Percentiles rank a stretch among this genome's conserved stretches.
Conservation (phyloP, 208 protist genomes). For the Crithidia brevicula region DNA sequence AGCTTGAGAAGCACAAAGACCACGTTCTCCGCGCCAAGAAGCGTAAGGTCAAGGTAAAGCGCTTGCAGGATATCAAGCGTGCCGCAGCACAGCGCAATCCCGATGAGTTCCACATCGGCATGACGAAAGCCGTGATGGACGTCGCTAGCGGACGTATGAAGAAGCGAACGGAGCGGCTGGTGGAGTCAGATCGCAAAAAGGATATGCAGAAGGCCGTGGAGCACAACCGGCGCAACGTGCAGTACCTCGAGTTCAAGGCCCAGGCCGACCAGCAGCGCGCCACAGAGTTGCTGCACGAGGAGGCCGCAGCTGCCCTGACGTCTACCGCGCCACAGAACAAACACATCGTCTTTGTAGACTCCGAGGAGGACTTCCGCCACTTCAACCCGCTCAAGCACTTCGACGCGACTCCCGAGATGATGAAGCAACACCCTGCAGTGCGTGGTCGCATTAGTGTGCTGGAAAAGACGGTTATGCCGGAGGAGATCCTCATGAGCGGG, state of each 20-base stretch:
- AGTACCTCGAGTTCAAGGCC: conserved; percentile 88
- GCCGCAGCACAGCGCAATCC: conserved; percentile 91
- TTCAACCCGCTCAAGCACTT: conserved; percentile 84
- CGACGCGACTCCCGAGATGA: conserved; percentile 85
- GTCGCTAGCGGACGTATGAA: conserved; percentile 86
- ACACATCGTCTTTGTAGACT: conserved; percentile 86
- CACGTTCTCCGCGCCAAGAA: conserved; percentile 86
- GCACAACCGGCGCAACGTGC: conserved; percentile 76
- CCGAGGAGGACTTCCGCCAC: conserved; percentile 74
- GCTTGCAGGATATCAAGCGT: conserved; percentile 79
- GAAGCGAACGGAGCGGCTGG: conserved; percentile 34
- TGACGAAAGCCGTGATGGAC: conserved; percentile 92
- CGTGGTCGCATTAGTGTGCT: conserved; percentile 74
- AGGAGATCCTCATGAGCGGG: conserved; percentile 76
- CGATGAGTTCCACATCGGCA: conserved; percentile 94
- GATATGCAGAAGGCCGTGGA: conserved; percentile 70
- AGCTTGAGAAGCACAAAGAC: conserved; percentile 95
- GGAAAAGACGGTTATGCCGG: conserved; percentile 82
- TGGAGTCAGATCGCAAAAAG: conserved; percentile 47
- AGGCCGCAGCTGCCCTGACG: conserved; percentile 68
- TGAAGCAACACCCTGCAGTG: conserved; percentile 82
- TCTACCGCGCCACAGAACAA: conserved; percentile 72
- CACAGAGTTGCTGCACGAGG: conserved; percentile 80
- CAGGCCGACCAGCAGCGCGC: conserved; percentile 63
- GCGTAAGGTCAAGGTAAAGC: conserved; percentile 75